Evolutionary conservation across 2,329 filamentous ascomycete genomes (phyloP).

Genomic region (Botryosphaeria dothidea): DNA sequence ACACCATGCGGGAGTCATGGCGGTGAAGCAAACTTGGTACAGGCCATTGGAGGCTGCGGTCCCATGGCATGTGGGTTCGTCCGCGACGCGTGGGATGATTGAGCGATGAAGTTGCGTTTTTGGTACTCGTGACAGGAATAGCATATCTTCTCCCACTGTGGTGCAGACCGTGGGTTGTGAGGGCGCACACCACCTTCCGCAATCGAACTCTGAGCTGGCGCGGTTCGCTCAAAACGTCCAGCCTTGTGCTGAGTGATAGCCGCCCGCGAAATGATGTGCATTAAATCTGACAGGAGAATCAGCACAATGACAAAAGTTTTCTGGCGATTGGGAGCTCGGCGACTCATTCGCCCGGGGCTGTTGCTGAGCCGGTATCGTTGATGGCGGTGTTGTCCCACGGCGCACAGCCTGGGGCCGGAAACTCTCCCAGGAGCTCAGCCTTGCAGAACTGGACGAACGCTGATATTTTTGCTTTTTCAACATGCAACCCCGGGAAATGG

Average conservation of each 20-base stretch:
- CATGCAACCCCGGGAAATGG: background rate
- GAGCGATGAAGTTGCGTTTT: background rate
- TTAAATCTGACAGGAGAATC: background rate
- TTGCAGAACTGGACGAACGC: background rate
- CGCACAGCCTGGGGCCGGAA: background rate
- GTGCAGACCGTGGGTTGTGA: background rate
- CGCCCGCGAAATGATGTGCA: background rate
- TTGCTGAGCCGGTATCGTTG: background rate
- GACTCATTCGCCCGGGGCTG: background rate
- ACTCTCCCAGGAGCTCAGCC: background rate
- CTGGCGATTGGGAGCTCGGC: background rate
- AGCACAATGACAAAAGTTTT: background rate
- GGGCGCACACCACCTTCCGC: background rate
- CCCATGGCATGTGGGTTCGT: slow-evolving; percentile 46
- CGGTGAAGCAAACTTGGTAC: slow-evolving; percentile 77
- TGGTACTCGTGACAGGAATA: background rate
- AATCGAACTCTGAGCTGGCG: background rate
- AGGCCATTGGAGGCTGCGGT: slow-evolving; percentile 70
- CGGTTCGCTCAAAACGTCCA: background rate
- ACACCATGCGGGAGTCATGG: slow-evolving; percentile 47
- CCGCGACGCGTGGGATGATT: background rate
- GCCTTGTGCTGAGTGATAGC: background rate
- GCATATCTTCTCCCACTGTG: background rate
- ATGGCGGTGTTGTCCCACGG: background rate
- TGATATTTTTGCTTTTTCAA: background rate